Conservation (phyloP, 2,329 filamentous ascomycete species). For the Helotiales sp. region DNA sequence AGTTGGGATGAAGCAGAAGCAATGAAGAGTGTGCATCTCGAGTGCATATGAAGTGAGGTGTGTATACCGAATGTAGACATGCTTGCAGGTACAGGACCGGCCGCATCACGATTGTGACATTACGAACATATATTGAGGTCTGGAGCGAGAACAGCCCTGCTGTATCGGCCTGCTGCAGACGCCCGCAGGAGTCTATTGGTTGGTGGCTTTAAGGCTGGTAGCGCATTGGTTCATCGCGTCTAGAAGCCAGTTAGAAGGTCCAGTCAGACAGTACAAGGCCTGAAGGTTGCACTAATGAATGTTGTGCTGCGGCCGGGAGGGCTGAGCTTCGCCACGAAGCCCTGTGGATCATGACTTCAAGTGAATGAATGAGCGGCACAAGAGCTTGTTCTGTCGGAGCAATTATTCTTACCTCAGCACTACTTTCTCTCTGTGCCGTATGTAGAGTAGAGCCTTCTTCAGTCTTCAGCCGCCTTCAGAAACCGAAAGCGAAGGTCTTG, state of each 20-base stretch:
- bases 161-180: neutral
- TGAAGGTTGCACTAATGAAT: too few species aligned
- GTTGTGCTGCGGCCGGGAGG: neutral
- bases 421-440: too few species aligned
- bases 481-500: neutral
- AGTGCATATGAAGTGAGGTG: neutral
- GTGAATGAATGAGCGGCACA: too few species aligned
- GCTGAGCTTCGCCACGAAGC: slow-evolving; percentile 5
- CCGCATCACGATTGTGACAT: neutral
- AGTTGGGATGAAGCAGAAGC: neutral
- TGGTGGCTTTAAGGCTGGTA: slow-evolving; percentile 3
- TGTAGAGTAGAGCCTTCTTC: neutral
- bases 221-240: slow-evolving; percentile 6
- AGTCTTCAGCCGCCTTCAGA: neutral
- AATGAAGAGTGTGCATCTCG: neutral
- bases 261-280: too few species aligned
- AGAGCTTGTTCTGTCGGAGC: too few species aligned
- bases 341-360: neutral
- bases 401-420: neutral
- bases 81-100: too few species aligned
- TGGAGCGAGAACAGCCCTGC: neutral
- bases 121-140: neutral
- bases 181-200: slow-evolving; percentile 2
- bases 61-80: neutral
- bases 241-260: slow-evolving; percentile 3